A percentile compares a stretch with the other conserved stretches of the same genome.
Evolutionary conservation across 2,329 filamentous ascomycete genomes (phyloP).

Genomic region (Aspergillus awamori): DNA sequence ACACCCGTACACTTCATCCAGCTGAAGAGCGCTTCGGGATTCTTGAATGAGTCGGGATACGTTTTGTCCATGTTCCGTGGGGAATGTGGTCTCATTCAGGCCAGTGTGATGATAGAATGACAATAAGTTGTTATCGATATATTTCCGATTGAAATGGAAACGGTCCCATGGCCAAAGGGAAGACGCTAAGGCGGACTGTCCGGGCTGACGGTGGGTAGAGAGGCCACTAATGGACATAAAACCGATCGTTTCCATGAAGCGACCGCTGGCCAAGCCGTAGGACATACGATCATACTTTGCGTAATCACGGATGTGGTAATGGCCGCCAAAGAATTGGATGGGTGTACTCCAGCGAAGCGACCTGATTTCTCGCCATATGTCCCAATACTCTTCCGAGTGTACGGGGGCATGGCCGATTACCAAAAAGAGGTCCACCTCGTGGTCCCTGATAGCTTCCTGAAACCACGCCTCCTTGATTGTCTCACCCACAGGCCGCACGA

Average conservation of each 20-base stretch:
- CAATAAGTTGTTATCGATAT: slow-evolving; percentile 91
- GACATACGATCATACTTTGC: slow-evolving; percentile 76
- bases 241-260: slow-evolving; percentile 93
- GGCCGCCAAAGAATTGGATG: slow-evolving; percentile 89
- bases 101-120: slow-evolving; percentile 81
- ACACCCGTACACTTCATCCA: slow-evolving; percentile 80
- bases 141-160: slow-evolving; percentile 70
- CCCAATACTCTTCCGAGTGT: slow-evolving; percentile 75
- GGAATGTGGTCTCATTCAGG: slow-evolving; percentile 71
- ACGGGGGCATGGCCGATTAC: slow-evolving; percentile 85
- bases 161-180: slow-evolving; percentile 31
- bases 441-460: slow-evolving; percentile 75
- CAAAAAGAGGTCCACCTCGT: slow-evolving; percentile 81
- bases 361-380: slow-evolving; percentile 78
- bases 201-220: slow-evolving; percentile 43
- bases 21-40: slow-evolving; percentile 69
- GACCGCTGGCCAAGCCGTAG: slow-evolving; percentile 79
- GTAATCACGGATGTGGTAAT: slow-evolving; percentile 86
- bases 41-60: slow-evolving; percentile 70
- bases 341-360: slow-evolving; percentile 76
- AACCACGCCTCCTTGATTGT: slow-evolving; percentile 88
- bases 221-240: slow-evolving; percentile 84
- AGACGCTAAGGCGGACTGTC: slow-evolving; percentile 28
- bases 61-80: slow-evolving; percentile 72
- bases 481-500: slow-evolving; percentile 77